Evolutionary conservation across 2,329 filamentous ascomycete genomes (phyloP), one percentile per base, ranked within the genome.

Genomic region (Pseudocercospora ulei): DNA sequence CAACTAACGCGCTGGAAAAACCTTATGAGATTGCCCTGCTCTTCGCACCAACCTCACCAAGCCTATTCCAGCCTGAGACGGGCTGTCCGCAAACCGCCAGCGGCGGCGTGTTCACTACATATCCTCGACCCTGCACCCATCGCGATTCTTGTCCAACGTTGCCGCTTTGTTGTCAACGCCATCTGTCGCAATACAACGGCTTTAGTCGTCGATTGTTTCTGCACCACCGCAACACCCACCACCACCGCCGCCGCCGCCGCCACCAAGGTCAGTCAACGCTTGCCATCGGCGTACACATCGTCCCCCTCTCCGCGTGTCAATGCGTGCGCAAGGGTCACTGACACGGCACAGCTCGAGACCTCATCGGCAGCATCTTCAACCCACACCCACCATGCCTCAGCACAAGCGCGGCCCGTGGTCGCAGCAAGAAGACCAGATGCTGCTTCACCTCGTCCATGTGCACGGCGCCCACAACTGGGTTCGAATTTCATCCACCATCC

Each of bases 381-480:
- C 6, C 20, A 27, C 36, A 39, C 20, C 26, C 45, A 44, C 31
- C 19, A 69, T 57, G 66, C 64, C 65, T 54, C 60, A 67, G 56
- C 76, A 80, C 57, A 76, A 78, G 59, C 75, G 83, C 64, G 85
- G 85, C 41, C 84, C 85, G 42, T 93, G 85, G 85, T 81, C 83
- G 47, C 76, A 78, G 53, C 69, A 72, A 35, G 85, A 93, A 63
- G 85, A 92, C 59, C 65, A 70, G 34, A 69, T 73, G 44, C 71
- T 93, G 14, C 70, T 85, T 50, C 69, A 74, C 43, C 73, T 88
- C 14, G 81, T 92, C 46, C 69, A 73, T 31, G 69, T 71, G 35
- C 76, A 83, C 61, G 82, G 83, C 19, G 72, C 82, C 19, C 73
- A 82, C 59, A 90, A 94, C 71, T 96, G 88, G 88, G 85, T 94